Base-by-base conservation (phyloP, 352 stramenopile species). In the Pythium angustatum region DNA sequence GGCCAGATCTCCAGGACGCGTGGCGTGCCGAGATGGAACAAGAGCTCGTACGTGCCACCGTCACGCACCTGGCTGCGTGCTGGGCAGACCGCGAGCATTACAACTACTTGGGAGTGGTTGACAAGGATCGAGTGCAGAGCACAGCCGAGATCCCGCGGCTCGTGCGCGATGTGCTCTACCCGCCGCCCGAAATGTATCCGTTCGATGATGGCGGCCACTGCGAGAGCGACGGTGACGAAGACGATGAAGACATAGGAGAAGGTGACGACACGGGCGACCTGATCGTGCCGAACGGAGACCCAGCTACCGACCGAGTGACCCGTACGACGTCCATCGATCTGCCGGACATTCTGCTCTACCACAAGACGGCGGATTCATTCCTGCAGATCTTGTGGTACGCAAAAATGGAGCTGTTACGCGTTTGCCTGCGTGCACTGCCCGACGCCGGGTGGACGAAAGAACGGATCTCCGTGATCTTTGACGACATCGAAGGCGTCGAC, bases 1-100 rank as follows among this genome's bases (percentile, higher is more conserved):
- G 76, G 28, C 48, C 33, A 5, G 56, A 68, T 1, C 47, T 84
- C 19, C 56, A 64, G 8, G 26, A 44, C 44, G 71, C 74, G 58
- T 84, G 76, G 76, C 48, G 76, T 48, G 6, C 17, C 10, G 73
- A 84, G 58, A 54, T 84, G 9, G 65, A 77, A 43, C 28, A 64
- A 5, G 44, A 54, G 34, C 31, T 82, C 9, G 75, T 62, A 45
- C 62, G 38, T 21, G 51, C 59, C 14, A 52, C 60, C 24, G 33
- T 80, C 27, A 43, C 56, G 31, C 59, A 72, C 9, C 54, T 71
- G 33, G 33, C 71, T 6, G n/a, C 61, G 14, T 34, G 52, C 24
- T 65, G 58, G 58, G n/a, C n/a, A n/a, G n/a, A n/a, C n/a, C n/a
- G n/a, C n/a, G n/a, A n/a, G n/a, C n/a, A n/a, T n/a, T n/a, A n/a